Evolutionary conservation across 192 early-diverging fungal species (phyloP), one percentile per base, ranked within the genome.

Genomic region (Spinellus fusiger): DNA sequence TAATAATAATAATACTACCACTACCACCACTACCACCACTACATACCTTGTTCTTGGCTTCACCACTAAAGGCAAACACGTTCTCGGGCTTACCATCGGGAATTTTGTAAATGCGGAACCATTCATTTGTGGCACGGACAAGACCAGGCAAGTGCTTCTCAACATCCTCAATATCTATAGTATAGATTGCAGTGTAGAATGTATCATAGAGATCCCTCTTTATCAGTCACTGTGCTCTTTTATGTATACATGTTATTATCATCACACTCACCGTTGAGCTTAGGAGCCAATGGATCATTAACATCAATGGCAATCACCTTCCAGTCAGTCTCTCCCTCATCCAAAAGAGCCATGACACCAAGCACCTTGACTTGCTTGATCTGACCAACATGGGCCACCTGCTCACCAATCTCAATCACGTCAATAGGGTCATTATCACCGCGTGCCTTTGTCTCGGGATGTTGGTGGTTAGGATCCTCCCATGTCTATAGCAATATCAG

Each of bases 41-140:
- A n/a, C 20, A 4, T 62, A 73, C 75, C 62, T 77, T 84, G 80
- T 89, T 88, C 80, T 89, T 89, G 72, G 88, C 87, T 70, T 88
- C 88, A 61, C 89, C 90, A 61, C 80, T 85, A 84, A 99, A 99
- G 49, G 96, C 96, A 81, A 99, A 98, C 82, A 92, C 87, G 87
- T 99, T 99, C 81, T 96, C 95, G 58, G 93, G 93, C 87, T 98
- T 98, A 68, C 94, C 95, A 84, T 99, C 95, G 56, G 96, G 96
- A 72, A 98, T 98, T 82, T 99, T 98, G 91, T 99, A 98, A 82
- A 96, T 96, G 74, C 94, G 90, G 94, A 99, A 99, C 95, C 95
- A 99, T 78, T 98, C 95, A 79, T 96, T 95, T 49, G 93, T 95
- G 37, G 95, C 96, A 53, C 92, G 88, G 55, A 99, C 76, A 29